Percentiles rank a stretch among this genome's conserved stretches.
Conservation (phyloP, 768 basidiomycete genomes). For the Phaeotremella fagi region DNA sequence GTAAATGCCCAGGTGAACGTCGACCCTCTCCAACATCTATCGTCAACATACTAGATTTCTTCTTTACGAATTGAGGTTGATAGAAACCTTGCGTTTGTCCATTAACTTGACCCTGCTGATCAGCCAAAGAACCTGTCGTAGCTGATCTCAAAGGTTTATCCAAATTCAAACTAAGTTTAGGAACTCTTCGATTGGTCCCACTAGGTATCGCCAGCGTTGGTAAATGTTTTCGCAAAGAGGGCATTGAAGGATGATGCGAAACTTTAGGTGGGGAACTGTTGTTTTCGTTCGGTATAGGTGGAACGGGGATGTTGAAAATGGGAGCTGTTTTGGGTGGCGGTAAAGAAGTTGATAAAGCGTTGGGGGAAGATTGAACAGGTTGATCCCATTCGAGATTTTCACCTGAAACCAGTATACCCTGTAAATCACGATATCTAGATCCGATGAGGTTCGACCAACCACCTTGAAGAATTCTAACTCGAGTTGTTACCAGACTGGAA, state of each 20-base stretch:
- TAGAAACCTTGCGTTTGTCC: too few relatives aligned
- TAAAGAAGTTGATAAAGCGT: constrained; percentile 35
- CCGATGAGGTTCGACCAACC: constrained; percentile 32
- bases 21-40: not conserved
- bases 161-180: constrained; percentile 34
- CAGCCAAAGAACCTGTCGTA: constrained; percentile 22
- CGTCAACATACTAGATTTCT: not conserved
- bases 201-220: constrained; percentile 29
- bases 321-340: constrained; percentile 62
- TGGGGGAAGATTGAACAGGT: not conserved
- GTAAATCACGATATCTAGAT: constrained; percentile 1
- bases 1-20: not conserved
- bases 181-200: constrained; percentile 17
- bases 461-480: constrained; percentile 23
- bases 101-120: not conserved
- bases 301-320: constrained; percentile 47
- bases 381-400: constrained; percentile 3
- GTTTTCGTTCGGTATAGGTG: constrained; percentile 23
- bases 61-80: not conserved
- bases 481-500: constrained; percentile 8
- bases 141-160: constrained; percentile 27
- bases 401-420: constrained; percentile 8
- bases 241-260: constrained; percentile 37
- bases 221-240: constrained; percentile 52
- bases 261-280: constrained; percentile 5